A percentile compares a stretch with the other conserved stretches of the same genome.
phyloP scores from a whole-genome alignment of 441 rosid species.

The Brassica hybrid region DNA sequence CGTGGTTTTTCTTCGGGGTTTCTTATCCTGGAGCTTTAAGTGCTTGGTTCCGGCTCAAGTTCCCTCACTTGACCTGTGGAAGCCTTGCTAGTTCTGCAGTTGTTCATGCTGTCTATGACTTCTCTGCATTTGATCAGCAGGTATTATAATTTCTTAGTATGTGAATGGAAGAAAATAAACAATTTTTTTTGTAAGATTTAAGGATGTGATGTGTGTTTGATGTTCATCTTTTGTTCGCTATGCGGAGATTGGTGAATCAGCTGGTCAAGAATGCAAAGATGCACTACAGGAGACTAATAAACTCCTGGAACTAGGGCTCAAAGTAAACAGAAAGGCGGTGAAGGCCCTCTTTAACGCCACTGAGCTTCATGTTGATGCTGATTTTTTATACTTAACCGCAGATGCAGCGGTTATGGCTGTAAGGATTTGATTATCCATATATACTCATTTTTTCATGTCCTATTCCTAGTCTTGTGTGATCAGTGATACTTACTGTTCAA shows the following conservation, averaged over 20 bases:
- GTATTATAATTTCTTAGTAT: slow-evolving; percentile 40
- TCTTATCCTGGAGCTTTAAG: slow-evolving; percentile 91
- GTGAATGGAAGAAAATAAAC: slow-evolving; percentile 2
- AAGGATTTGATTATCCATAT: slow-evolving; percentile 22
- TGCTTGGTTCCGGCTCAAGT: slow-evolving; percentile 89
- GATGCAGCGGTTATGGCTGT: slow-evolving; percentile 85
- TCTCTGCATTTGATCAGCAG: slow-evolving; percentile 77
- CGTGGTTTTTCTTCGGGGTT: slow-evolving; percentile 82
- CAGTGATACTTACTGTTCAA: slow-evolving; percentile 5
- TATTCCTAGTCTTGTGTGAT: not conserved
- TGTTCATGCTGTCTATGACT: slow-evolving; percentile 75
- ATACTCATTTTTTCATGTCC: not conserved
- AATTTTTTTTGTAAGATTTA: not conserved
- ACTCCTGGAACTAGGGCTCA: slow-evolving; percentile 67
- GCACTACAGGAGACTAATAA: slow-evolving; percentile 64
- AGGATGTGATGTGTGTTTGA: not conserved
- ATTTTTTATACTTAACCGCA: slow-evolving; percentile 82
- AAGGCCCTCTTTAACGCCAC: slow-evolving; percentile 65
- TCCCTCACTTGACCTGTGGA: too few species aligned
- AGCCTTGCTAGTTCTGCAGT: slow-evolving; percentile 97
- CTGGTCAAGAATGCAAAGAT: slow-evolving; percentile 83
- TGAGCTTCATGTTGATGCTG: slow-evolving; percentile 83
- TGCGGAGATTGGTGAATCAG: slow-evolving; percentile 73
- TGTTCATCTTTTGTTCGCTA: not conserved
- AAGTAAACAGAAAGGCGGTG: slow-evolving; percentile 55